A percentile compares a stretch with the other conserved stretches of the same genome.
Conservation (phyloP, 2,329 filamentous ascomycete genomes). For the Aspergillus quadricinctus region DNA sequence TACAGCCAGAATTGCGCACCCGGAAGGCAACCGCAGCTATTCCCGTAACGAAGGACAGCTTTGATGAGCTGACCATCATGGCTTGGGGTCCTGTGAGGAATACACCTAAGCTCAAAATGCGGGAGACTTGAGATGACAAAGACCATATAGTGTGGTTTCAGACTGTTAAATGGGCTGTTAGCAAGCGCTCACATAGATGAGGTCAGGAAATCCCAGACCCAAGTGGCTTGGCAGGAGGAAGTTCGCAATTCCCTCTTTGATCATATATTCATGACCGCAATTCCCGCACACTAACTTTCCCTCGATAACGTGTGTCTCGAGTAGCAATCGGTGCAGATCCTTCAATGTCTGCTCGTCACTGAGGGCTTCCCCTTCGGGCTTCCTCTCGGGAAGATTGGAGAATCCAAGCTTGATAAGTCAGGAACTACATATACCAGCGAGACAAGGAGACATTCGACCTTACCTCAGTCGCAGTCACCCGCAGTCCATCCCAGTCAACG, state of each 20-base stretch:
- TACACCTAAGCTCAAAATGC: background rate
- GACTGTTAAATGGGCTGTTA: constrained; percentile 2
- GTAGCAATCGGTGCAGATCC: constrained; percentile 74
- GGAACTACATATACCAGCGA: background rate
- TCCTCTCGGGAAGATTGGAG: constrained; percentile 62
- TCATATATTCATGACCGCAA: constrained; percentile 89
- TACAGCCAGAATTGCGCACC: background rate
- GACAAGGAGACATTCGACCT: constrained; percentile 1
- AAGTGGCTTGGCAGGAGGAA: constrained; percentile 91
- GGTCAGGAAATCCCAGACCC: constrained; percentile 37
- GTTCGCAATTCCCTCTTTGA: constrained; percentile 95
- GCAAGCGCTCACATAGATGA: background rate
- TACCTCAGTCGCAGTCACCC: constrained; percentile 66
- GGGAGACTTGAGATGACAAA: background rate
- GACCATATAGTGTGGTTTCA: background rate
- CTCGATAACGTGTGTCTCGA: constrained; percentile 86
- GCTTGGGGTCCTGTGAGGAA: background rate
- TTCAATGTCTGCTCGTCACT: constrained; percentile 65
- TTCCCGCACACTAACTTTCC: constrained; percentile 86
- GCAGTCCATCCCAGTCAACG: constrained; percentile 81
- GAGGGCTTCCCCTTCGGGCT: constrained; percentile 60
- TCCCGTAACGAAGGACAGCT: too few relatives aligned
- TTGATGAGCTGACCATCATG: background rate
- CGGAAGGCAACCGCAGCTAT: too few relatives aligned
- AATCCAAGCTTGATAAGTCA: constrained; percentile 65